These are phyloP conservation scores for Euphorbia peplus DNA, from an alignment of 345 rosid genomes.

Conservation along the genomic window DNA sequence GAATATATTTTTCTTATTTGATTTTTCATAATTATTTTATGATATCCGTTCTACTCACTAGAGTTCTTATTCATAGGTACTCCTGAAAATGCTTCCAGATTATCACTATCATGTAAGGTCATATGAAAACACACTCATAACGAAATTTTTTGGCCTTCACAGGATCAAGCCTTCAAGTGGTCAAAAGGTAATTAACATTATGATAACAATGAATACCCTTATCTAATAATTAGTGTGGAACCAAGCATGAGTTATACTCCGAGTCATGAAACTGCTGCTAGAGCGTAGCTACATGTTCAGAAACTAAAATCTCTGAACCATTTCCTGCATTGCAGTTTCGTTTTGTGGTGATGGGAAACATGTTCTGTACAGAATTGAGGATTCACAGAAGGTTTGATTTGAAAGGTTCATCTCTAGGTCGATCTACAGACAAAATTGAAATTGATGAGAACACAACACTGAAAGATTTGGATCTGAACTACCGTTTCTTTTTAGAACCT, in stretches of 20 bases:
- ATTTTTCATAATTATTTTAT: neutral
- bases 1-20: neutral
- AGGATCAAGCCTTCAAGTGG: conserved; percentile 98
- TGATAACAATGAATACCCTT: neutral
- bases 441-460: conserved; percentile 94
- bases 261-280: neutral
- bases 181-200: conserved; percentile 62
- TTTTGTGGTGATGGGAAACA: conserved; percentile 98
- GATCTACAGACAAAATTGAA: conserved; percentile 86
- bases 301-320: conserved; percentile 30
- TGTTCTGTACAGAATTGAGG: conserved; percentile 97
- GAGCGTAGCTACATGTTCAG: conserved; percentile 15
- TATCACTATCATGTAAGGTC: conserved; percentile 89
- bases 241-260: neutral
- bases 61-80: conserved; percentile 57
- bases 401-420: conserved; percentile 93
- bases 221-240: neutral
- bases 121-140: conserved; percentile 89
- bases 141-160: conserved; percentile 98
- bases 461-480: conserved; percentile 89
- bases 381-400: conserved; percentile 95
- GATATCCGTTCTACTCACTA: conserved; percentile 19
- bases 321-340: conserved; percentile 64
- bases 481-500: conserved; percentile 80
- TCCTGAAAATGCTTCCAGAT: conserved; percentile 92